Conservation (phyloP, 305 asterid species). For the Fraxinus ornus region DNA sequence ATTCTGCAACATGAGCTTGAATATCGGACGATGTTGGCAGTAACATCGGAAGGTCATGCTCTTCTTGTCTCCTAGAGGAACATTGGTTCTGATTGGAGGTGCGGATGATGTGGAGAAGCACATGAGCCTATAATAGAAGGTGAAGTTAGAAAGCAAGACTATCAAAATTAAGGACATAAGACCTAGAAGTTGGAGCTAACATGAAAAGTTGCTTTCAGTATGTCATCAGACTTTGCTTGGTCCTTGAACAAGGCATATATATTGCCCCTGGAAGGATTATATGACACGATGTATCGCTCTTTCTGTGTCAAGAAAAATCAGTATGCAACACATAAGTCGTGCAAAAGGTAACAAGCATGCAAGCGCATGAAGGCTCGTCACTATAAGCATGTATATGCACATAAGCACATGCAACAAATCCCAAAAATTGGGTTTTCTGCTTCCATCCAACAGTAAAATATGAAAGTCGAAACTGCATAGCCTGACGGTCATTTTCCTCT, state of each 20-base stretch:
- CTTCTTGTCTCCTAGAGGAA: conserved; percentile 37
- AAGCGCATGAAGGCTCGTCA: background rate
- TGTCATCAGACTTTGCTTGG: conserved; percentile 96
- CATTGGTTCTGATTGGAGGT: conserved; percentile 50
- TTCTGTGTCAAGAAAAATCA: conserved; percentile 48
- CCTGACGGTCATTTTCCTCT: conserved; percentile 18
- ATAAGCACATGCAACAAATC: conserved; percentile 13
- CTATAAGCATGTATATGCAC: conserved; percentile 13
- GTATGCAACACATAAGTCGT: conserved; percentile 20
- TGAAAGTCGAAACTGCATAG: background rate
- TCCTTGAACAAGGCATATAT: conserved; percentile 86
- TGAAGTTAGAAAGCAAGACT: conserved; percentile 24
- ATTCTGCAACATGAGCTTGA: conserved; percentile 73
- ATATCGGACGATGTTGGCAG: conserved; percentile 57
- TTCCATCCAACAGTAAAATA: background rate
- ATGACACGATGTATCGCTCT: conserved; percentile 75
- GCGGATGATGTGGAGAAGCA: conserved; percentile 74
- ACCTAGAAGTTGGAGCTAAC: conserved; percentile 47
- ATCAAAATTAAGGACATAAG: conserved; percentile 15
- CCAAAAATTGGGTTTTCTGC: background rate
- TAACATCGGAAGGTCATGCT: conserved; percentile 39
- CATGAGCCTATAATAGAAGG: conserved; percentile 70
- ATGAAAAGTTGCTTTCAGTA: conserved; percentile 94
- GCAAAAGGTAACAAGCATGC: conserved; percentile 15
- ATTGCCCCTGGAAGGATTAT: conserved; percentile 79